These are phyloP conservation scores for Cicer pinnatifidum DNA, from an alignment of 306 rosid species.

Conservation along the genomic window DNA sequence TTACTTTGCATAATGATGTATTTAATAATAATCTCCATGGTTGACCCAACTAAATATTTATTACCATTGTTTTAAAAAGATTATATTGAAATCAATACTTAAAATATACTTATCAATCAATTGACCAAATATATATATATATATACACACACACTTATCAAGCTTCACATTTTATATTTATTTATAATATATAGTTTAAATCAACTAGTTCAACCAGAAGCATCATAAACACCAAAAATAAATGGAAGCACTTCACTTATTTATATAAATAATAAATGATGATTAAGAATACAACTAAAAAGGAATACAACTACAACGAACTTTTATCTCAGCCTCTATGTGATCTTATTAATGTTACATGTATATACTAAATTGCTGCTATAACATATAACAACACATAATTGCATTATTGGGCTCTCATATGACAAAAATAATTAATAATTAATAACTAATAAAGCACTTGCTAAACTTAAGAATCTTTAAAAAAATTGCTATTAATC, in stretches of 20 bases:
- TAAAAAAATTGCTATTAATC: conserved; percentile 69
- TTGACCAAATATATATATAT: too few species aligned
- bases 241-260: conserved; percentile 34
- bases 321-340: conserved; percentile 34
- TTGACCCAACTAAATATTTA: not conserved
- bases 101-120: not conserved
- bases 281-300: conserved; percentile 39
- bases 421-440: conserved; percentile 10
- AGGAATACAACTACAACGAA: conserved; percentile 41
- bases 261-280: conserved; percentile 15
- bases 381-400: conserved; percentile 30
- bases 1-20: not conserved
- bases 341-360: conserved; percentile 44
- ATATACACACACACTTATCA: not conserved
- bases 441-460: not conserved
- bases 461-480: conserved; percentile 41
- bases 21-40: not conserved
- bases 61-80: not conserved
- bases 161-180: not conserved
- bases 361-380: conserved; percentile 50
- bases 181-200: not conserved
- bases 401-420: conserved; percentile 38
- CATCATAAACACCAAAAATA: not conserved
- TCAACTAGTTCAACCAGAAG: conserved; percentile 16
- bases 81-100: not conserved